Evolutionary conservation across 1,139 yeast genomes (phyloP), one percentile per base, ranked within the genome.

Genomic region (Blastobotrys ciferrii): DNA sequence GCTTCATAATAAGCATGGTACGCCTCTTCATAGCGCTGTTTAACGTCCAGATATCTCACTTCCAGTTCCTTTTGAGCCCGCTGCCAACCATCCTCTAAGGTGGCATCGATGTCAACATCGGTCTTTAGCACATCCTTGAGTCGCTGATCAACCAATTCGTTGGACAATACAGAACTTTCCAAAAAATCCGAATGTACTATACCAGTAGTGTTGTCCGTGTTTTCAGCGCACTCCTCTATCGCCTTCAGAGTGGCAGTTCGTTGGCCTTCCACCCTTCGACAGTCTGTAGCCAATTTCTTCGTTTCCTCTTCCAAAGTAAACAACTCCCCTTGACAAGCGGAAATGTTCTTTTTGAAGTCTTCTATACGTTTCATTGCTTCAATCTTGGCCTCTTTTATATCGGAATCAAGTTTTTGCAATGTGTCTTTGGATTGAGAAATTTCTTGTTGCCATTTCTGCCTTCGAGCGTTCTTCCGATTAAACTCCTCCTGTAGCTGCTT

Each of bases 241-340:
- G 53, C 54, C 30, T 56, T 56, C 4, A 51, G 30, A 1, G 63
- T 54, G 1, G 62, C 51, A 3, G 48, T 47, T 20, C 53, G 53
- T 9, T 51, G 44, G 9, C 52, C 32, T 36, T 61, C 65, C 6
- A 53, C 44, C 32, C 52, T 45, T 25, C 56, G 51, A 20, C 55
- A 32, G 2, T 46, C 47, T n/a, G 51, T 32, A 2, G 58, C 51
- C 11, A 65, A 58, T 25, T 59, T 56, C 53, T 69, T 73, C 31
- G 71, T 56, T 14, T 42, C 69, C 4, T 75, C 76, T 45, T 76
- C 80, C 2, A 70, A 53, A 13, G 61, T 61, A 5, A 63, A 62
- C 15, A 68, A 51, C 47, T 63, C 66, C n/a, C 58, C 46, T 47
- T 55, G 60, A 32, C 50, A 42, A 13, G 54, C 47, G 14, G 39